Evolutionary conservation across 192 early-diverging fungal species (phyloP).

Genomic region (Podila minutissima): DNA sequence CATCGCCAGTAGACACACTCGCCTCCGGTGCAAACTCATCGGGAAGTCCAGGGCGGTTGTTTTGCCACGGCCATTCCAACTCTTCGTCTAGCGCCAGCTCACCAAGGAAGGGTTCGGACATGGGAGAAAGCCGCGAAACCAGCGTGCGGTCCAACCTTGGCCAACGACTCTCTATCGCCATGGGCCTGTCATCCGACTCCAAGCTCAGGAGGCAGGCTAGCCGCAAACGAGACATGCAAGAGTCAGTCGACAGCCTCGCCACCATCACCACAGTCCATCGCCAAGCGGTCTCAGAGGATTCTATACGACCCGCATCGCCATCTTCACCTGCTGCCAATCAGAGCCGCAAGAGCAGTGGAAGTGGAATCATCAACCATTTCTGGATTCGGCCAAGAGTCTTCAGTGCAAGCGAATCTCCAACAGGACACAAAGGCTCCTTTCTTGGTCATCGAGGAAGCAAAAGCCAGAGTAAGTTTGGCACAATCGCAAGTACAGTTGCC

Average conservation of each 20-base stretch:
- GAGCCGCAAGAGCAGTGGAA: not conserved
- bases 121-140: constrained; percentile 8
- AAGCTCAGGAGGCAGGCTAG: not conserved
- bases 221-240: not conserved
- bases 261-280: not conserved
- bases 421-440: not conserved
- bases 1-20: not conserved
- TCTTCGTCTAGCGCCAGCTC: not conserved
- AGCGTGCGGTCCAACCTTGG: constrained; percentile 16
- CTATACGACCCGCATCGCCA: not conserved
- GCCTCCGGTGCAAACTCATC: not conserved
- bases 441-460: not conserved
- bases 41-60: not conserved
- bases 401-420: not conserved
- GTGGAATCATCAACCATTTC: not conserved
- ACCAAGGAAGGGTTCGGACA: not conserved
- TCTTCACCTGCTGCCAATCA: not conserved
- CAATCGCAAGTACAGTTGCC: not conserved
- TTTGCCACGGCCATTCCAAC: not conserved
- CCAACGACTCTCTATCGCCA: constrained; percentile 25
- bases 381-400: not conserved
- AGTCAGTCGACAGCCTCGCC: constrained; percentile 10
- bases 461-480: not conserved
- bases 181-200: constrained; percentile 11
- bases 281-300: not conserved